phyloP scores from a whole-genome alignment of 75 land plant genomes.

The Cryptomeria japonica region DNA sequence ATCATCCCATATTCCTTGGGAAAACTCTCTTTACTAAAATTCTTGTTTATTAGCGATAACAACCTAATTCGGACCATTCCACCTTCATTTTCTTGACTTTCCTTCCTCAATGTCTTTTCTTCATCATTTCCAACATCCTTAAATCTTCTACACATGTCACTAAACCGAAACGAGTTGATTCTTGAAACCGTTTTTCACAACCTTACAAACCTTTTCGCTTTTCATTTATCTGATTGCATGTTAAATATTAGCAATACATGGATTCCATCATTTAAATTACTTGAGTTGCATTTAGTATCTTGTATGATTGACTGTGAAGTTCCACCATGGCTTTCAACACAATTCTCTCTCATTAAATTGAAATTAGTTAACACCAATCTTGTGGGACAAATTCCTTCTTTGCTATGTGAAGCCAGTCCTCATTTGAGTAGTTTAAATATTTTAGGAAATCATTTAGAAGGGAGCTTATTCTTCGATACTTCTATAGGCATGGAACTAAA shows the following conservation, averaged over 20 bases:
- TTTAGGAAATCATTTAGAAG: too few species aligned
- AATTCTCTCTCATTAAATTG: neutral
- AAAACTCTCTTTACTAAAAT: neutral
- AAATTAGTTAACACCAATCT: constrained; percentile 16
- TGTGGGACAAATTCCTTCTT: constrained; percentile 9
- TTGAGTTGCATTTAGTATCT: neutral
- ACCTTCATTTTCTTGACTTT: neutral
- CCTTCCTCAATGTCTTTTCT: neutral
- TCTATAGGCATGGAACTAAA: too few species aligned
- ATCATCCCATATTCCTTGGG: neutral
- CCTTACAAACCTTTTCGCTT: neutral
- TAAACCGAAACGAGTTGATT: neutral
- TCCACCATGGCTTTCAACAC: neutral
- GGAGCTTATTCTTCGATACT: too few species aligned
- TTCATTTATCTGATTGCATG: neutral
- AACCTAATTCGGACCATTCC: neutral
- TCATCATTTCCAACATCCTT: neutral
- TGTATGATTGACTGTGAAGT: neutral
- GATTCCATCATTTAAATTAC: neutral
- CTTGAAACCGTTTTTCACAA: neutral
- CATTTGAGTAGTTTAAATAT: too few species aligned
- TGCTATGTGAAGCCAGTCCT: too few species aligned
- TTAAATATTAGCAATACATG: neutral
- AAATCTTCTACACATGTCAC: neutral
- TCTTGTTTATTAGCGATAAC: neutral